These are phyloP conservation scores for Lachnellula occidentalis DNA, from an alignment of 2,329 filamentous ascomycete genomes.

Conservation along the genomic window DNA sequence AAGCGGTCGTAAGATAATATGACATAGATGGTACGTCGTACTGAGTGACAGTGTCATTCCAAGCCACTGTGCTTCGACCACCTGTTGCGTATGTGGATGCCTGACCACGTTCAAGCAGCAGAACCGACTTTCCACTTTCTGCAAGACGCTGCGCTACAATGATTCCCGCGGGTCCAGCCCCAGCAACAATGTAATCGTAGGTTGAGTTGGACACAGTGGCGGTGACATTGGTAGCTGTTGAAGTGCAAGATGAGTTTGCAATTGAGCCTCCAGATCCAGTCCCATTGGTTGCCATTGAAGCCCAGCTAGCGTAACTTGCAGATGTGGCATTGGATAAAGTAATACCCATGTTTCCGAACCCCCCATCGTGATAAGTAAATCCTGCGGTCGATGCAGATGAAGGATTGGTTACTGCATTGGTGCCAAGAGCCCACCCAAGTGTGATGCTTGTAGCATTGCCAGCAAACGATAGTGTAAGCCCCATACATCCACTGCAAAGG, in stretches of 20 bases:
- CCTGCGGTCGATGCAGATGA: slow-evolving; percentile 11
- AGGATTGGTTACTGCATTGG: slow-evolving; percentile 8
- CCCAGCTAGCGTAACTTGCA: slow-evolving; percentile 14
- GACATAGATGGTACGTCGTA: slow-evolving; percentile 66
- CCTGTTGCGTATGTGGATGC: slow-evolving; percentile 18
- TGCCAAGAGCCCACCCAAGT: slow-evolving; percentile 15
- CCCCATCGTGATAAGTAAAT: slow-evolving; percentile 16
- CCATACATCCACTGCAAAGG: slow-evolving; percentile 42
- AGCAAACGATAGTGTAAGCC: slow-evolving; percentile 32
- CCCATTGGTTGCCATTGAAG: slow-evolving; percentile 11
- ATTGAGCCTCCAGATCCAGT: background rate
- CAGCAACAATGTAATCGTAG: slow-evolving; percentile 61
- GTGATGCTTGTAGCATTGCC: slow-evolving; percentile 27
- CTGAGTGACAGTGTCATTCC: slow-evolving; percentile 44
- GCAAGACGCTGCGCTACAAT: slow-evolving; percentile 47
- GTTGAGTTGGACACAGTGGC: slow-evolving; percentile 24
- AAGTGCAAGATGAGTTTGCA: slow-evolving; percentile 11
- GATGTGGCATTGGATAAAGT: slow-evolving; percentile 11
- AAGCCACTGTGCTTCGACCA: slow-evolving; percentile 16
- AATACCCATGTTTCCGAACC: slow-evolving; percentile 17
- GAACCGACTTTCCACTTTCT: slow-evolving; percentile 40
- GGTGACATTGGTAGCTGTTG: slow-evolving; percentile 8
- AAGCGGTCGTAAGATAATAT: slow-evolving; percentile 59
- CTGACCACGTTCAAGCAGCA: slow-evolving; percentile 33
- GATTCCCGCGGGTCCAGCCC: slow-evolving; percentile 57